These are phyloP conservation scores for Pseudogymnoascus sp. DNA, from an alignment of 2,329 filamentous ascomycete species.

Conservation along the genomic window DNA sequence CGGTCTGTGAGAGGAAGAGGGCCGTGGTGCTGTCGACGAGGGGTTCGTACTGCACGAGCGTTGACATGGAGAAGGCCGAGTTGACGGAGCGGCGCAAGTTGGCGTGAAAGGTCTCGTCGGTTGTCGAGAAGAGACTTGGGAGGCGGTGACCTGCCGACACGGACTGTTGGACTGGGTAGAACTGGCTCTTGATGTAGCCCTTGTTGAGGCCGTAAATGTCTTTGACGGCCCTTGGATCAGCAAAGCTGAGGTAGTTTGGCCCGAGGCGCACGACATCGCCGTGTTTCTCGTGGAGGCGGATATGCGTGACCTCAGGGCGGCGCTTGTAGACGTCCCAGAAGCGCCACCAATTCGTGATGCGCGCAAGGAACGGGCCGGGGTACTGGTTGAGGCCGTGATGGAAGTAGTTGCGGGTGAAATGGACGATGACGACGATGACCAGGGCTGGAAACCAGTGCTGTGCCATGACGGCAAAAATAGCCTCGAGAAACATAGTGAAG, in stretches of 20 bases:
- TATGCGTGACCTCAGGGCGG: conserved; percentile 59
- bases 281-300: conserved; percentile 59
- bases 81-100: conserved; percentile 69
- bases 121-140: conserved; percentile 68
- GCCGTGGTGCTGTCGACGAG: conserved; percentile 68
- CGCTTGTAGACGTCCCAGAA: conserved; percentile 59
- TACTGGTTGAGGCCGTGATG: conserved; percentile 57
- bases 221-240: conserved; percentile 64
- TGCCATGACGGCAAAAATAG: conserved; percentile 15
- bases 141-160: conserved; percentile 60
- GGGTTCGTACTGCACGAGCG: conserved; percentile 69
- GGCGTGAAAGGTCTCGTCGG: conserved; percentile 66
- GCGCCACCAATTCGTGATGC: conserved; percentile 64
- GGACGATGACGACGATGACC: conserved; percentile 29
- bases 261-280: conserved; percentile 68
- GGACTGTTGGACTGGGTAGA: conserved; percentile 71
- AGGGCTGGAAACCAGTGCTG: conserved; percentile 37
- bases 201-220: conserved; percentile 77
- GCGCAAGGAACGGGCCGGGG: conserved; percentile 63
- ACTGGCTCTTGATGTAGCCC: conserved; percentile 70
- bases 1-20: conserved; percentile 58
- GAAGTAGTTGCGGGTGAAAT: conserved; percentile 42
- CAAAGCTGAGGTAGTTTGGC: conserved; percentile 66
- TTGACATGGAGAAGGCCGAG: conserved; percentile 68
- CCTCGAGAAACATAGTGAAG: conserved; percentile 17